Evolutionary conservation across 2,329 filamentous ascomycete species (phyloP), one percentile per base, ranked within the genome.

Genomic region (Coleophoma crateriformis): DNA sequence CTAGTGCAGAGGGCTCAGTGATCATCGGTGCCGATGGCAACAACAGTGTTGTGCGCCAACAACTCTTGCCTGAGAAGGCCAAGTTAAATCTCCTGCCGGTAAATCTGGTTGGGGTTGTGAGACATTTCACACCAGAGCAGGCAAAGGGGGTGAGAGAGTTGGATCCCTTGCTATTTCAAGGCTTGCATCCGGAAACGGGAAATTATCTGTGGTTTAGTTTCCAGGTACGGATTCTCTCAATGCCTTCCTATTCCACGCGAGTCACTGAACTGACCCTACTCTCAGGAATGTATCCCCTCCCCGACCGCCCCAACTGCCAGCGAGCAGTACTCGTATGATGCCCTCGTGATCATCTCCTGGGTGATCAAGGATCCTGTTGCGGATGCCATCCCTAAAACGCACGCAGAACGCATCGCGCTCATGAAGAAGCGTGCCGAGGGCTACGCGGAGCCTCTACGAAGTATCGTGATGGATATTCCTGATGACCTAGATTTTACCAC

Each of bases 141-240:
- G 62, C 58, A 67, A 54, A 59, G 64, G 56, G 67, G 7, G 63
- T 76, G 7, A 66, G 70, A n/a, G 66, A 64, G 1, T 69, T 81
- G 22, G 77, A 81, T 51, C 77, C 77, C 0, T 68, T 75, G 38
- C 71, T 81, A 20, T 77, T 81, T 57, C 75, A 79, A 50, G 78
- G 74, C 3, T 68, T 71, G 11, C 74, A 82, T 57, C 76, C 77
- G 0, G 63, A 69, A 4, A 76, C 72, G 1, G 70, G 72, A 44
- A 69, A 68, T 17, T 81, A 70, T 52, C 63, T 81, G 15, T 81
- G 73, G 66, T 75, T 77, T 55, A 67, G 67, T 50, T 68, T 72
- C 52, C 65, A 77, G 14, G 70, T 50, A 22, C 22, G 45, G 45
- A 14, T 20, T 33, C 3, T 27, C 8, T 27, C 27, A 27, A 27